Evolutionary conservation across 345 rosid species (phyloP), one percentile per base, ranked within the genome.

Genomic region (Melastoma malabathricum): DNA sequence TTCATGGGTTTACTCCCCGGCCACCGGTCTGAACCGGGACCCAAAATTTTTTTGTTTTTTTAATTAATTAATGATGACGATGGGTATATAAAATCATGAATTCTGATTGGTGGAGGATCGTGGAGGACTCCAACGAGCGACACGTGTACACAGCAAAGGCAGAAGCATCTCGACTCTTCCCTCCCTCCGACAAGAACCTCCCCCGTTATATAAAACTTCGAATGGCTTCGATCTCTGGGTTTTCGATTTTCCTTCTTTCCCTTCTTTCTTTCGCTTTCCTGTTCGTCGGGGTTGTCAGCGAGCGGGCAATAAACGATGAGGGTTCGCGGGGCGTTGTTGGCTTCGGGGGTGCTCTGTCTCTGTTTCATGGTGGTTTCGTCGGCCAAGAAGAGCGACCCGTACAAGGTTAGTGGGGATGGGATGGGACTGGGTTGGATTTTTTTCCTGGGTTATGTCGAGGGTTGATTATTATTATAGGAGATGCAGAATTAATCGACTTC

Each of bases 71-170:
- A 22, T n/a, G n/a, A n/a, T n/a, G n/a, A n/a, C n/a, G n/a, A n/a
- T n/a, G n/a, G n/a, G n/a, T n/a, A n/a, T n/a, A 22, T 22, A 22
- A 22, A 22, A 0, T 49, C 10, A 65, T 62, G 29, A 67, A 81
- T 59, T 83, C 79, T 66, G 54, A 83, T 83, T 87, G 94, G 96
- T 62, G 52, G 27, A 49, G 19, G 47, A 1, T 68, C 94, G 87
- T 83, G 87, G 77, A 54, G 43, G 4, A 6, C 10, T 20, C 34
- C 44, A n/a, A 31, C 4, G 18, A n/a, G n/a, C 31, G 79, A 83
- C 96, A 81, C 86, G 89, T 86, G 62, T 46, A 52, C 34, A 54
- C 67, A 61, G 64, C 62, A 51, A 13, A n/a, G 13, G 59, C 27
- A 52, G 79, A 78, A 78, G 56, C 50, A 47, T 73, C 72, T 64